These are phyloP conservation scores for Aureobasidium namibiae DNA, from an alignment of 2,329 filamentous ascomycete genomes.

Conservation along the genomic window DNA sequence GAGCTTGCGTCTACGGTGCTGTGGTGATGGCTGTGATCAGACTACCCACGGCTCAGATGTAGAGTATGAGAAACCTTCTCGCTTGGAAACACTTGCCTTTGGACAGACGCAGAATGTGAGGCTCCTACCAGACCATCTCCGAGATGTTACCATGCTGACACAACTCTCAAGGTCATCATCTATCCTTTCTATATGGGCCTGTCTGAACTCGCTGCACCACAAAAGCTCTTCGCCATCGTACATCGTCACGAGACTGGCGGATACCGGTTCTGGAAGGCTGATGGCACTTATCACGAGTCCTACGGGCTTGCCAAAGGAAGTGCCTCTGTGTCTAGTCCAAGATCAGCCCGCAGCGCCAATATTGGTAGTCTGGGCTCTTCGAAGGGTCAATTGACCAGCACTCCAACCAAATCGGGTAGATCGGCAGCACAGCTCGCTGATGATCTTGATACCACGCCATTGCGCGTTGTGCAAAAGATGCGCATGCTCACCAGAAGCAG, in stretches of 20 bases:
- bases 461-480: neutral
- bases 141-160: neutral
- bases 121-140: neutral
- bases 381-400: neutral
- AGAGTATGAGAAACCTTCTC: constrained; percentile 3
- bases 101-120: neutral
- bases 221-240: neutral
- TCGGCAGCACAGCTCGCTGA: neutral
- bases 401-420: neutral
- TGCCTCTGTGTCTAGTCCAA: neutral
- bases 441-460: neutral
- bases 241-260: neutral
- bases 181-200: neutral
- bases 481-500: neutral
- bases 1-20: neutral
- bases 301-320: neutral
- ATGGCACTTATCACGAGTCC: neutral
- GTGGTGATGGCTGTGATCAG: neutral
- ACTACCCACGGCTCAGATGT: neutral
- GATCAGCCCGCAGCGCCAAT: neutral
- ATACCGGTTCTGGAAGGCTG: neutral
- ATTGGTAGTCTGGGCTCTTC: neutral
- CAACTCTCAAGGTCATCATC: neutral
- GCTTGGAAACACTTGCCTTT: neutral
- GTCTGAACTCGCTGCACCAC: neutral